Evolutionary conservation across 768 basidiomycete species (phyloP), one percentile per base, ranked within the genome.

Genomic region (Amanita pallidorosea): DNA sequence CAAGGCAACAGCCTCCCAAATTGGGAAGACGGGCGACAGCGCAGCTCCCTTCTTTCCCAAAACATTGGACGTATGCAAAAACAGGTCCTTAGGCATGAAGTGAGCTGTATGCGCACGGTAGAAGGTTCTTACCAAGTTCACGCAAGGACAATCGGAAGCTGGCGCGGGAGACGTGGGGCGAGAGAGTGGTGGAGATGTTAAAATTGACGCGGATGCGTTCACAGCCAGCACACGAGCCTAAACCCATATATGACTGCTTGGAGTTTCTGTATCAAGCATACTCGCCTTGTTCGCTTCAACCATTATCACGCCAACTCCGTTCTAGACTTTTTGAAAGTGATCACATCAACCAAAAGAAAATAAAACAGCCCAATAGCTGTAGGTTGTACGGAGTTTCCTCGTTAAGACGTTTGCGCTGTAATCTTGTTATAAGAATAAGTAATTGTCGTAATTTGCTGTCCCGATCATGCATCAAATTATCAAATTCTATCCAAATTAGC

Each of bases 1-100:
- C 55, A 49, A 63, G 67, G 53, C 58, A 63, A 57, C 33, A 49
- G 54, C 57, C 63, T 69, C 47, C 67, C 63, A 62, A 66, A 66
- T 48, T 57, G 56, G 62, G 62, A 41, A 34, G n/a, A 42, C 17
- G 22, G 33, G 17, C 31, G 45, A 40, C 51, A 46, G n/a, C 36
- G 45, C 15, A 7, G 51, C 31, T 17, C 5, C 15, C 33, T 33
- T 15, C 29, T 36, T 42, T 33, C 42, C 42, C 42, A 45, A 45
- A 42, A 45, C 31, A 51, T 51, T 35, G 43, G 11, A 18, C 15
- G 15, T 23, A 43, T 20, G 36, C 12, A 18, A 11, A 27, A 36
- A 6, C 29, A 6, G 13, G 8, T 11, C 31, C 17, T 50, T 18
- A 13, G 38, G 23, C n/a, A 22, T 33, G 17, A 38, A 42, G 25